These are phyloP conservation scores for Cryptococcus depauperatus DNA, from an alignment of 1,284 basidiomycete species.

Conservation along the genomic window DNA sequence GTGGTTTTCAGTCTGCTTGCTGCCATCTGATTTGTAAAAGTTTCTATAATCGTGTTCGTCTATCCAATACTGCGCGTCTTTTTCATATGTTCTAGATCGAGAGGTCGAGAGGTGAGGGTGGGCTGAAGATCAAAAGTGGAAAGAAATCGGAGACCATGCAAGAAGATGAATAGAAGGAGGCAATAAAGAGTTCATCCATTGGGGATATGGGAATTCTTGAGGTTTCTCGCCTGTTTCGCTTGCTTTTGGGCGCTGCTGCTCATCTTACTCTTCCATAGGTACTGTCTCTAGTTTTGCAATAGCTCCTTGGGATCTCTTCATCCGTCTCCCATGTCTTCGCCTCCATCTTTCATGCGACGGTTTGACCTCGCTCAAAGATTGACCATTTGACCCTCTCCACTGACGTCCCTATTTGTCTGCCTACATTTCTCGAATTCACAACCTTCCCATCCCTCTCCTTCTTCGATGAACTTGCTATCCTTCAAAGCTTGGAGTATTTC, in stretches of 20 bases:
- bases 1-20: conserved; percentile 76
- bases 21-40: conserved; percentile 87
- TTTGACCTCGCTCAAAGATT: conserved; percentile 75
- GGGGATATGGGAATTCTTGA: conserved; percentile 11
- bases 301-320: conserved; percentile 53
- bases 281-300: conserved; percentile 45
- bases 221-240: conserved; percentile 62
- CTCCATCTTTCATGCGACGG: conserved; percentile 38
- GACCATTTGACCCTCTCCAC: no score
- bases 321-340: conserved; percentile 54
- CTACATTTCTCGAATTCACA: no score
- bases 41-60: conserved; percentile 96
- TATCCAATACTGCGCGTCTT: conserved; percentile 62
- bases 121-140: conserved; percentile 53
- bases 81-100: conserved; percentile 70
- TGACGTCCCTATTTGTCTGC: no score
- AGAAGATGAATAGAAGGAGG: conserved; percentile 68
- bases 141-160: conserved; percentile 48
- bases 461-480: conserved; percentile 55
- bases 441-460: conserved; percentile 59
- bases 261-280: conserved; percentile 44
- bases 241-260: conserved; percentile 55
- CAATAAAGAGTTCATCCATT: conserved; percentile 41
- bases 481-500: conserved; percentile 50
- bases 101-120: conserved; percentile 39